Evolutionary conservation across 208 protist species (phyloP), one percentile per base, ranked within the genome.

Genomic region (Histomonas meleagridis): DNA sequence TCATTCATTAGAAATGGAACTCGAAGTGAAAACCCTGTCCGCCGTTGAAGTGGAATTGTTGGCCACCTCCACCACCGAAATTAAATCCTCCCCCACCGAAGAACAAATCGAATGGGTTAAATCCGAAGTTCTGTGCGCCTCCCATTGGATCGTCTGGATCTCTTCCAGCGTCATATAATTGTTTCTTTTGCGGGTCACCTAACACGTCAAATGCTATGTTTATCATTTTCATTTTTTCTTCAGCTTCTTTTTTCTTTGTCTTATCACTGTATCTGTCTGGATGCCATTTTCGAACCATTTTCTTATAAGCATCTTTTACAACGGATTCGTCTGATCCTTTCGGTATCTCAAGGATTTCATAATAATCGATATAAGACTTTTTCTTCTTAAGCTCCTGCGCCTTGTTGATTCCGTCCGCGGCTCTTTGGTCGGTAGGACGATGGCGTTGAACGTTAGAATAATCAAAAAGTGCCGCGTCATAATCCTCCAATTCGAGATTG

Each of bases 201-300:
- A 86, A 48, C 9, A 86, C 55, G 28, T 86, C 76, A n/a, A 57
- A 86, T 38, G 76, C 76, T 51, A 7, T 32, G 76, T 86, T 86
- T 5, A 86, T 86, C 4, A 35, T 46, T 46, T 86, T 86, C 76
- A 86, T 86, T 28, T 38, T 86, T 3, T 32, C 40, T 55, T 86
- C 76, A 1, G 76, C 76, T 28, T 86, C 46, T 46, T 86, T 86
- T 46, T 86, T 86, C 4, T 86, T 46, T 4, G 23, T 26, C 38
- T 23, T 12, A 28, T 86, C 76, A 32, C 40, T 16, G 46, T 55
- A 86, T 55, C 46, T 43, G 38, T 86, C 76, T 43, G 76, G 76
- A 26, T 86, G 76, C 76, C 76, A 86, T 46, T 86, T 32, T 7
- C 76, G 9, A 18, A 48, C 76, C 14, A 86, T 18, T 28, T 86